phyloP scores from a whole-genome alignment of 768 basidiomycete species.

The Suillus tomentosus region DNA sequence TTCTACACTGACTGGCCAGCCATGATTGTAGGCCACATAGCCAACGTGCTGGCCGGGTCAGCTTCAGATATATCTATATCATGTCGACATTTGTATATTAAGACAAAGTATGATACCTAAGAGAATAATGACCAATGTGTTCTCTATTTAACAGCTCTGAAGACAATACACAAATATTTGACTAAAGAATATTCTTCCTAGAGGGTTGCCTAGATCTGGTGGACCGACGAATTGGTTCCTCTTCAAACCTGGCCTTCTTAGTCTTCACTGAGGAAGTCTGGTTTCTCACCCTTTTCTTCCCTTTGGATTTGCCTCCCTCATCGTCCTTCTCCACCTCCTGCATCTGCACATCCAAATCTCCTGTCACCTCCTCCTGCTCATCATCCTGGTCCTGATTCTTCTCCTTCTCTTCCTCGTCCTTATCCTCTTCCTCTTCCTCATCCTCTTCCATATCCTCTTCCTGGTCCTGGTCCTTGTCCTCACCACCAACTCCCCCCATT shows the following conservation, averaged over 20 bases:
- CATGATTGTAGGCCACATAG: too few relatives aligned
- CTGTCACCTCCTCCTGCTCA: not conserved
- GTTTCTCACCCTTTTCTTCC: not conserved
- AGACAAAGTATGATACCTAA: too few relatives aligned
- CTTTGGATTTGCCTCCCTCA: not conserved
- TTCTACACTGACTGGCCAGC: too few relatives aligned
- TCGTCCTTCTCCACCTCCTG: not conserved
- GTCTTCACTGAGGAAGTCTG: not conserved
- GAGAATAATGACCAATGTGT: too few relatives aligned
- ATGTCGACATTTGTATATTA: too few relatives aligned
- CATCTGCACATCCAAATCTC: not conserved
- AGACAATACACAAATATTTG: not conserved
- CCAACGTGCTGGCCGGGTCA: too few relatives aligned
- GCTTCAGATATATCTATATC: too few relatives aligned
- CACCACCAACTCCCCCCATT: too few relatives aligned
- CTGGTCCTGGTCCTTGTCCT: not conserved
- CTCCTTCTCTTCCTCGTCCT: not conserved
- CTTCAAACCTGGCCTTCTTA: not conserved
- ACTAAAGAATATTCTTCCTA: constrained; percentile 1
- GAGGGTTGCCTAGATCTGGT: not conserved
- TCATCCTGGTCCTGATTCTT: not conserved
- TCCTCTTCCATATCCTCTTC: not conserved
- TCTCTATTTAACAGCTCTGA: not conserved
- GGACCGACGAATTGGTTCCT: not conserved
- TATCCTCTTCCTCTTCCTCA: not conserved